Evolutionary conservation across 768 basidiomycete species (phyloP), one percentile per base, ranked within the genome.

Genomic region (Paxillus ammoniavirescens): DNA sequence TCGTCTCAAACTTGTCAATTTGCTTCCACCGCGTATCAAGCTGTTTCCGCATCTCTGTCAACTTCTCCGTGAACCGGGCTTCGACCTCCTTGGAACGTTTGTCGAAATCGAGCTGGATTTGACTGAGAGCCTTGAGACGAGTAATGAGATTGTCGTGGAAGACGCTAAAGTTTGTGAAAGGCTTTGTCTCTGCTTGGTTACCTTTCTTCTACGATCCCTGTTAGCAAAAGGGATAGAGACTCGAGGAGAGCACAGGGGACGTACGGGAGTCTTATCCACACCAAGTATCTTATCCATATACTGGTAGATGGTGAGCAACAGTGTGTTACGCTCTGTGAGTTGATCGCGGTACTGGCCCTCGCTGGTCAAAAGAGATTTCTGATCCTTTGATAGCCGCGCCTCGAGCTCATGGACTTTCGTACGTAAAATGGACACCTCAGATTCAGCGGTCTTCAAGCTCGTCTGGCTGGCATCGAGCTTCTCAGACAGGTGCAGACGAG

Each of bases 71-170:
- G 60, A 88, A 91, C 21, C 78, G 78, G 4, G 71, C 71, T 62
- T 98, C 96, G 0, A 82, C 80, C 17, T 93, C 91, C 69, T 92
- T 93, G 57, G 78, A 77, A 10, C 89, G 82, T 64, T 84, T 89
- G 65, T 98, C 94, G 64, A 96, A 97, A 61, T 93, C 86, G 30
- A 81, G 69, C 67, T 93, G 87, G 35, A 98, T 89, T 58, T 91
- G 85, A 50, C 83, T 88, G 53, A 98, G 81, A 0, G 85, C 77
- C 64, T 93, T 93, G 28, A 99, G 77, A 12, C 95, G 83, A 2
- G 85, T 82, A 64, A 97, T 88, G 21, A 99, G 82, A 61, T 93
- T 94, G 70, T 97, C 94, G 61, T 96, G 91, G 78, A 99, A 97
- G 50, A 93, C 87, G 58, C 81, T 75, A 63, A 98, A 97, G 71